Base-by-base conservation (phyloP, 1,139 yeast genomes). In the Zhuliangozyma parablackwelliae region DNA sequence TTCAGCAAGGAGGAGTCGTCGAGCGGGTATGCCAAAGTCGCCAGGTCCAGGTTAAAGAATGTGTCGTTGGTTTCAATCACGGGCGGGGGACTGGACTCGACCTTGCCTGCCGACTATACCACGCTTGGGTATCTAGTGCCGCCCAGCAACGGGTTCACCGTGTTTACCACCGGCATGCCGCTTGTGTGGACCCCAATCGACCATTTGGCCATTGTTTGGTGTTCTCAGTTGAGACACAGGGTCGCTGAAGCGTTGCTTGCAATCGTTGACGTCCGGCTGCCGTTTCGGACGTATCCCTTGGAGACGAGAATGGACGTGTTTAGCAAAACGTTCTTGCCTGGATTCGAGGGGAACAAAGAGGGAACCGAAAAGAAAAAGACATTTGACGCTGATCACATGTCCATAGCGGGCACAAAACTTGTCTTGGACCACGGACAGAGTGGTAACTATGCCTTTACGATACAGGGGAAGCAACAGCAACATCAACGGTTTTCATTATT, bases 151-250 rank as follows among this genome's bases (percentile, higher is more conserved):
- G 97, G 97, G 0, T 83, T 92, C 47, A 78, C 95, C 0, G 85
- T 84, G 0, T 87, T 80, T 49, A 77, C 97, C 0, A 81, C 92
- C 0, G 89, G 96, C 0, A 84, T 92, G 8, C 96, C 96, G 0
- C 74, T 72, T 7, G 97, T 92, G 0, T 92, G 97, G 96, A 82
- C 96, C 0, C 86, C 97, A 0, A 80, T 90, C 32, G 98, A 94
- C 57, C 99, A 94, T 61, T 71, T 89, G 48, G 97, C 98, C 0
- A 82, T 94, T 37, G 96, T 90, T 1, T 94, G 99, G 99, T 94
- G 99, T 61, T 85, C 82, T 42, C 97, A 92, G 56, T 63, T 89
- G 29, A 72, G 98, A 38, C 68, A 72, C 30, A 76, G 72, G 7
- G 48, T 92, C 3, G 83, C 86, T 10, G 65, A 69, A 32, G 63